A percentile compares a stretch with the other conserved stretches of the same genome.
phyloP scores from a whole-genome alignment of 2,329 filamentous ascomycete species.

The Aspergillus sp. region DNA sequence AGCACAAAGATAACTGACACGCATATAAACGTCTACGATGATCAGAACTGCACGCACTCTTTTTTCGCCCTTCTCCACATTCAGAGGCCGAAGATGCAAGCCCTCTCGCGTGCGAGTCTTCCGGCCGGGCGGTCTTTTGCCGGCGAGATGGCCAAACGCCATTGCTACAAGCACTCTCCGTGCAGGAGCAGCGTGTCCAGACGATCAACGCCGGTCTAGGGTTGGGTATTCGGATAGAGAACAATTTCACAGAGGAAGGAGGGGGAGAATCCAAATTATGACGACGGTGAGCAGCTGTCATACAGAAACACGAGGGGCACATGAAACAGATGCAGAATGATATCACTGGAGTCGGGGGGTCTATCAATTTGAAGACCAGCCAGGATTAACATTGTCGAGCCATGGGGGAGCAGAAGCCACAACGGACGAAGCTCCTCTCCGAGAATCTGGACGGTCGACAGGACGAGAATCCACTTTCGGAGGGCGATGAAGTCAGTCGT shows the following conservation, averaged over 20 bases:
- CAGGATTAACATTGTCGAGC: conserved; percentile 7
- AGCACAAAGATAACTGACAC: not conserved
- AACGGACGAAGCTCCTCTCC: not conserved
- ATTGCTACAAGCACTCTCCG: conserved; percentile 13
- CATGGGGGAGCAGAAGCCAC: not conserved
- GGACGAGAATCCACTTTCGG: not conserved
- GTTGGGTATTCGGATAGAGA: not conserved
- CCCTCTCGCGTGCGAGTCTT: conserved; percentile 20
- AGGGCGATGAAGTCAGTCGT: conserved; percentile 21
- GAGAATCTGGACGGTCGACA: not conserved
- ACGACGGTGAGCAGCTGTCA: conserved; percentile 1
- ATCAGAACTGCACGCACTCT: conserved; percentile 30
- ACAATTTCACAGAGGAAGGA: not conserved
- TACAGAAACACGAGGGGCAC: conserved; percentile 17
- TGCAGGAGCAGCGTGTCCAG: not conserved
- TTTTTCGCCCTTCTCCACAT: conserved; percentile 31
- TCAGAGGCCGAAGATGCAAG: conserved; percentile 29
- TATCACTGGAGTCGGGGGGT: conserved; percentile 12
- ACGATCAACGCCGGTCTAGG: not conserved
- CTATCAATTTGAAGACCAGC: conserved; percentile 7
- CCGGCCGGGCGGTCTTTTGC: conserved; percentile 2
- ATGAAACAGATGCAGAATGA: conserved; percentile 17
- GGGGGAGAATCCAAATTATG: conserved; percentile 1
- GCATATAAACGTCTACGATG: not conserved
- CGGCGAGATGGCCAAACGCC: conserved; percentile 17